A percentile compares a stretch with the other conserved stretches of the same genome.
These are phyloP conservation scores for Apiospora pterosperma DNA, from an alignment of 2,329 filamentous ascomycete genomes.

Conservation along the genomic window DNA sequence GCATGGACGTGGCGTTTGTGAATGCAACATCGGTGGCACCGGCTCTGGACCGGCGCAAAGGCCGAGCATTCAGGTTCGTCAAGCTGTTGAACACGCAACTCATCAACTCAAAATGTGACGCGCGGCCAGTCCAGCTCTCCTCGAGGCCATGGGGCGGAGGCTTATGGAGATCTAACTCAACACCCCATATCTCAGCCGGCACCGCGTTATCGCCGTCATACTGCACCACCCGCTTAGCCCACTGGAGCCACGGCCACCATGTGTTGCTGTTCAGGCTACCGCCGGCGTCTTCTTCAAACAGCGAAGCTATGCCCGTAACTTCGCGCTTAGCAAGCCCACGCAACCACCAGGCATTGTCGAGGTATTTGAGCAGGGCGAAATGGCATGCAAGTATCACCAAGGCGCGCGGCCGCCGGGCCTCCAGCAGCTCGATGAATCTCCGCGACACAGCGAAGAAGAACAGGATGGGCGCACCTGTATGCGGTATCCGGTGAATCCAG, in stretches of 20 bases:
- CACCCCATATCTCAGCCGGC: conserved; percentile 55
- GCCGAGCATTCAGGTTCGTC: background rate
- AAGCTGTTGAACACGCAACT: background rate
- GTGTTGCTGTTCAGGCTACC: conserved; percentile 18
- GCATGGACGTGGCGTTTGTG: background rate
- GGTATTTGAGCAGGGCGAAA: conserved; percentile 60
- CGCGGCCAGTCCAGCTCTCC: background rate
- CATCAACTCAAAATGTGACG: background rate
- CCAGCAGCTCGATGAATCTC: conserved; percentile 58
- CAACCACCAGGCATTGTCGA: conserved; percentile 69
- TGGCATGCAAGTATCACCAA: conserved; percentile 64
- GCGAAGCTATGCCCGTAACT: conserved; percentile 58
- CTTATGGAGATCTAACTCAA: conserved; percentile 25
- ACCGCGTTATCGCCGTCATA: conserved; percentile 48
- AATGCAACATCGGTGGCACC: background rate
- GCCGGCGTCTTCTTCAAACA: conserved; percentile 52
- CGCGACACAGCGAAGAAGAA: conserved; percentile 63
- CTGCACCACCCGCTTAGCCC: conserved; percentile 56
- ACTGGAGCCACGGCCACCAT: conserved; percentile 60
- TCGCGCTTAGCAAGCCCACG: conserved; percentile 63
- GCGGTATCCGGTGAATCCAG: conserved; percentile 60
- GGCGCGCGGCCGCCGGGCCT: conserved; percentile 56
- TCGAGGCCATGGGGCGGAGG: background rate
- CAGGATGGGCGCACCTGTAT: conserved; percentile 53
- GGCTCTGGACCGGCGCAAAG: background rate